phyloP scores from a whole-genome alignment of 805 yeast species.

The Lachancea sp. region DNA sequence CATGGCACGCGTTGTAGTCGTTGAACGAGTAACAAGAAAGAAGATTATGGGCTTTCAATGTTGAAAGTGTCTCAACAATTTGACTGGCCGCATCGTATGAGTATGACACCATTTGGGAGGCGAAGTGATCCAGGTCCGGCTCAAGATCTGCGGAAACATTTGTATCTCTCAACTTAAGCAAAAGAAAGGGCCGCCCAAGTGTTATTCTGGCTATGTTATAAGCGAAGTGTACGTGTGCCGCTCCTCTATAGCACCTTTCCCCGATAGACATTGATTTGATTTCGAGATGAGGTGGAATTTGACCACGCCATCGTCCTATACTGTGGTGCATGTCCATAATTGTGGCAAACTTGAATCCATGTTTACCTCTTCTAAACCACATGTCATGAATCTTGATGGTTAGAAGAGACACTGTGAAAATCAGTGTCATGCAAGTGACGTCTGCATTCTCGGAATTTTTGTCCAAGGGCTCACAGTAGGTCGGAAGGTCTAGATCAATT shows the following conservation, averaged over 20 bases:
- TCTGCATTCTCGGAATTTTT: conserved; percentile 8
- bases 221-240: conserved; percentile 10
- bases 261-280: conserved; percentile 7
- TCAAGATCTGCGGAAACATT: conserved; percentile 8
- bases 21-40: conserved; percentile 9
- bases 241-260: conserved; percentile 8
- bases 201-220: conserved; percentile 9
- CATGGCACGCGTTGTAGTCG: conserved; percentile 10
- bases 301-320: conserved; percentile 10
- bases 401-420: conserved; percentile 9
- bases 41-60: conserved; percentile 8
- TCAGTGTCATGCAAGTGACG: conserved; percentile 10
- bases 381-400: conserved; percentile 10
- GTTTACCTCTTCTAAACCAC: conserved; percentile 10
- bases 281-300: conserved; percentile 7
- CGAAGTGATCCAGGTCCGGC: conserved; percentile 9
- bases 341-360: conserved; percentile 10
- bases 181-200: conserved; percentile 10
- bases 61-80: conserved; percentile 7
- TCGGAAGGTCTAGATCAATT: conserved; percentile 10
- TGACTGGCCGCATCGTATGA: conserved; percentile 10
- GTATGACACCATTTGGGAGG: conserved; percentile 6
- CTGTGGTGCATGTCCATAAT: conserved; percentile 9
- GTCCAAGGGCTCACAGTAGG: conserved; percentile 7
- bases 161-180: conserved; percentile 6